Percentiles rank a stretch among this genome's conserved stretches.
phyloP scores from a whole-genome alignment of 1,284 basidiomycete genomes.

The Abortiporus biennis region DNA sequence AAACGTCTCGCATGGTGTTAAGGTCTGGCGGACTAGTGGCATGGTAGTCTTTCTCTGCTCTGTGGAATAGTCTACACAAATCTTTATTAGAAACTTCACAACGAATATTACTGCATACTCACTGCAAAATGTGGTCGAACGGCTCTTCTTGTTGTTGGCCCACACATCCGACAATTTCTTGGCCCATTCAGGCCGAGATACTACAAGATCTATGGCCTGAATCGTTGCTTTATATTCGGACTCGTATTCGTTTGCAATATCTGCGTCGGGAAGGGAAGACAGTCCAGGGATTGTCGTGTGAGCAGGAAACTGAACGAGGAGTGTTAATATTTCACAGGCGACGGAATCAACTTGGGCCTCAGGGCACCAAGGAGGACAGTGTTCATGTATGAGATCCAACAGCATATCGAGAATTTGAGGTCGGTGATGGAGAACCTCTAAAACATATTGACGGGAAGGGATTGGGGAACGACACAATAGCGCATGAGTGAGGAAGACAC shows the following conservation, averaged over 20 bases:
- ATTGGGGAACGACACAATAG: conserved; percentile 2
- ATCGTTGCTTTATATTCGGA: conserved; percentile 5
- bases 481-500: conserved; percentile 2
- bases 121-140: neutral
- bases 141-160: conserved; percentile 4
- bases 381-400: conserved; percentile 3
- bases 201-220: conserved; percentile 1
- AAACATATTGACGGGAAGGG: conserved; percentile 3
- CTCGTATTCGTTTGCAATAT: neutral
- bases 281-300: conserved; percentile 1
- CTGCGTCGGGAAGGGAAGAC: neutral
- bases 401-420: conserved; percentile 7
- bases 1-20: neutral
- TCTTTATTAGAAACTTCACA: no score
- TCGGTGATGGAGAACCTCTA: conserved; percentile 2
- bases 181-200: conserved; percentile 4
- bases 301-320: conserved; percentile 4
- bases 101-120: no score
- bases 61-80: neutral
- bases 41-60: neutral
- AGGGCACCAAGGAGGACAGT: conserved; percentile 5
- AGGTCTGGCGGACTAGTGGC: neutral
- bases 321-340: conserved; percentile 6
- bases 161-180: conserved; percentile 4
- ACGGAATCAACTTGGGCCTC: conserved; percentile 2